A percentile compares a stretch with the other conserved stretches of the same genome.
Conservation (phyloP, 2,329 filamentous ascomycete species). For the Colletotrichum spaethianum region DNA sequence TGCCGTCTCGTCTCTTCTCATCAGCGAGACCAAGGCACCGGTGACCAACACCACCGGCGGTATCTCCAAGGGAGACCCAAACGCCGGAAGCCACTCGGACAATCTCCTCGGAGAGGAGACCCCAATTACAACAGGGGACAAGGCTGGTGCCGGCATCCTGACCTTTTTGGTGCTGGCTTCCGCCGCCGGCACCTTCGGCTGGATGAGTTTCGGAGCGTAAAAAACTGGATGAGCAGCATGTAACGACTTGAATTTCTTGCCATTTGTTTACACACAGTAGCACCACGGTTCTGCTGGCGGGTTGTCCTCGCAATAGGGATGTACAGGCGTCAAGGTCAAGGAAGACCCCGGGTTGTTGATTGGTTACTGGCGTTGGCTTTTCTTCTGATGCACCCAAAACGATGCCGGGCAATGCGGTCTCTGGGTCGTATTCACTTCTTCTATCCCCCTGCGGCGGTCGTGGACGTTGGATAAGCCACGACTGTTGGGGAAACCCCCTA, state of each 20-base stretch:
- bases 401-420: slow-evolving; percentile 6
- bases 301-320: slow-evolving; percentile 29
- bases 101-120: slow-evolving; percentile 49
- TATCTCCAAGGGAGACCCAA: slow-evolving; percentile 59
- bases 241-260: slow-evolving; percentile 34
- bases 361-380: slow-evolving; percentile 45
- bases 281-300: slow-evolving; percentile 33
- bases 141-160: slow-evolving; percentile 63
- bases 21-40: slow-evolving; percentile 56
- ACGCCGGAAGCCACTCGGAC: slow-evolving; percentile 57
- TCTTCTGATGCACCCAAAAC: slow-evolving; percentile 33
- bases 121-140: slow-evolving; percentile 60
- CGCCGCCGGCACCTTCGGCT: slow-evolving; percentile 59
- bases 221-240: slow-evolving; percentile 6
- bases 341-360: slow-evolving; percentile 37
- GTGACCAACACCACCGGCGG: slow-evolving; percentile 66
- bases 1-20: slow-evolving; percentile 67
- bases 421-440: slow-evolving; percentile 50
- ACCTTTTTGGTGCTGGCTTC: slow-evolving; percentile 60
- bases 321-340: slow-evolving; percentile 32
- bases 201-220: slow-evolving; percentile 62
- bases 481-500: background rate
- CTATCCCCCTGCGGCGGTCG: slow-evolving; percentile 57
- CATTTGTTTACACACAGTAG: slow-evolving; percentile 23
- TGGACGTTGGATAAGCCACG: background rate